Base-by-base conservation (phyloP, 2,329 filamentous ascomycete genomes). In the Lanzia echinophila region DNA sequence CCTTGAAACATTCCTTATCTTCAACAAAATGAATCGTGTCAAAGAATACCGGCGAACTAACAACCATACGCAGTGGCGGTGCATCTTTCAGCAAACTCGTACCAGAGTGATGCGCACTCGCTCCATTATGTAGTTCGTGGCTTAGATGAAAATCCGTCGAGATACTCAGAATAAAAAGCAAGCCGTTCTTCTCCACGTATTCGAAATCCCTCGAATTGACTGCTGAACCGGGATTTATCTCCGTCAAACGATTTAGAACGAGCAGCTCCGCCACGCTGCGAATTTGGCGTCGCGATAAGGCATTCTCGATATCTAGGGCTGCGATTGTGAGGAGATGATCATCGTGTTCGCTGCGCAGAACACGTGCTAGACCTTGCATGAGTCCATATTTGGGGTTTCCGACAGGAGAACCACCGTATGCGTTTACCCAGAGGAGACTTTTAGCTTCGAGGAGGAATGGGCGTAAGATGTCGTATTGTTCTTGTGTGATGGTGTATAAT, bases 351-450 rank as follows among this genome's bases (percentile, higher is more conserved):
- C 15, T 28, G 11, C 41, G 41, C 13, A 52, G 28, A 31, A 45
- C 49, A 10, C 49, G 39, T 15, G 41, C 17, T 10, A 52, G 49
- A 6, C 49, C 49, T 39, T 44, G 28, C 3, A 52, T 38, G 11
- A 45, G 42, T 6, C 17, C 41, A 10, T 22, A 52, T 17, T 52
- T 41, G 11, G 31, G 34, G 8, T 44, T 33, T 11, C 33, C 44
- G 38, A 19, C 12, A 20, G 44, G 69, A 34, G 74, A 71, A 2
- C 72, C 73, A 3, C 72, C 73, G n/a, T 45, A 31, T 0, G 67
- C 65, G 0, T 75, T 76, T 12, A 80, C 57, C 76, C 78, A 82
- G 0, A 81, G 49, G 2, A 81, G 59, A 2, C 71, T 42, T 19
- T 6, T 13, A 3, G 50, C 33, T 32, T 11, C 11, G 13, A 20